Evolutionary conservation across 371 early-diverging fungal genomes (phyloP).

Genomic region (Amoeboradix gromovi): DNA sequence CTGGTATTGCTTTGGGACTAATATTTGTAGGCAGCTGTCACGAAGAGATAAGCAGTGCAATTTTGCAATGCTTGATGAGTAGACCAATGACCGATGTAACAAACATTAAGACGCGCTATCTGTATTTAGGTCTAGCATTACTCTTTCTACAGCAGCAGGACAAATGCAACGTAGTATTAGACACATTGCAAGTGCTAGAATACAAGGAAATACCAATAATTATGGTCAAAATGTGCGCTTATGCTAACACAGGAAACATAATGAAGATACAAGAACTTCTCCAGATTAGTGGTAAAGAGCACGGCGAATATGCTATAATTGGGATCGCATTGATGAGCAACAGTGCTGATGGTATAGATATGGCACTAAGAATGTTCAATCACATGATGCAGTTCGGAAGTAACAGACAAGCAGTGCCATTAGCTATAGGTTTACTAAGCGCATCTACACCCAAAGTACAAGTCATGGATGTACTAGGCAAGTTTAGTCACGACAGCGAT

Average conservation of each 20-base stretch:
- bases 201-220: slow-evolving; percentile 59
- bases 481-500: slow-evolving; percentile 88
- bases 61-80: slow-evolving; percentile 81
- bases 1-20: slow-evolving; percentile 63
- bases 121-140: slow-evolving; percentile 67
- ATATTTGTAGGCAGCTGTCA: slow-evolving; percentile 68
- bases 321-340: slow-evolving; percentile 80
- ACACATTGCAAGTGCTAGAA: slow-evolving; percentile 73
- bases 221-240: slow-evolving; percentile 58
- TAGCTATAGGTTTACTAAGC: slow-evolving; percentile 77
- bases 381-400: slow-evolving; percentile 95
- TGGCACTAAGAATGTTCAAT: slow-evolving; percentile 72
- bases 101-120: slow-evolving; percentile 49
- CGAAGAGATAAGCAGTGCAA: slow-evolving; percentile 63
- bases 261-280: slow-evolving; percentile 82
- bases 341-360: slow-evolving; percentile 87
- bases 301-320: slow-evolving; percentile 73
- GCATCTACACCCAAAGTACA: slow-evolving; percentile 73
- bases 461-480: slow-evolving; percentile 78
- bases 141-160: slow-evolving; percentile 70
- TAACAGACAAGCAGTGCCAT: slow-evolving; percentile 67
- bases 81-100: slow-evolving; percentile 49
- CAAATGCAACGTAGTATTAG: slow-evolving; percentile 56
- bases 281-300: slow-evolving; percentile 15
- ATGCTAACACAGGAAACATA: slow-evolving; percentile 72